Base-by-base conservation (phyloP, 345 rosid genomes). In the Populus alba region DNA sequence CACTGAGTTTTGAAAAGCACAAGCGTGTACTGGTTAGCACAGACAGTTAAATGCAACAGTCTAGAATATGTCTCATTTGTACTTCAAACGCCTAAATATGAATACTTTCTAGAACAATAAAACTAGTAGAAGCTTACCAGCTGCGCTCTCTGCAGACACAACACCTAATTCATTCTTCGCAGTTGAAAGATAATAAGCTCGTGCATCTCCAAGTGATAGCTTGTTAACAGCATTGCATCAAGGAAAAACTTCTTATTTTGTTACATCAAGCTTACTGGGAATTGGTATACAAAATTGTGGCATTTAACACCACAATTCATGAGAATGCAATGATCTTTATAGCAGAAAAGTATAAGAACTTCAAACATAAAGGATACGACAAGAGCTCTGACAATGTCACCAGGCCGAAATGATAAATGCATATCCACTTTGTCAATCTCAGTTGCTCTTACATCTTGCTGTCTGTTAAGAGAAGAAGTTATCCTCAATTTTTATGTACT, bases 171-270 rank as follows among this genome's bases (percentile, higher is more conserved):
- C 97, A 73, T 95, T 93, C 86, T 91, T 86, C 13, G 96, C 98
- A 2, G 99, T 95, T 61, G 99, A 92, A 47, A 95, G 84, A 83
- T 91, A 91, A 86, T 95, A 95, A 63, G 99, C 96, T 75, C 97
- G 93, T 59, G 98, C 89, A 85, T 95, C 99, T 80, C 99, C 99
- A 43, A 93, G 94, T 33, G 99, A 95, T 72, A 95, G 87, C 99
- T 95, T 77, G 41, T 66, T 13, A 66, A 41, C 81, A 73, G 47
- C 63, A 31, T 63, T 22, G 8, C 2, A 79, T 81, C 78, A 83
- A 86, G 83, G 85, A 65, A 51, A 63, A 55, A 47, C 51, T 15
- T 47, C 6, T 15, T 47, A 13, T 47, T 47, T 47, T 47, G 51
- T 47, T 49, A 27, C 11, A 41, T 31, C 20, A 55, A 29, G 45